These are phyloP conservation scores for Ilyonectria mors-panacis DNA, from an alignment of 2,329 filamentous ascomycete genomes.

Conservation along the genomic window DNA sequence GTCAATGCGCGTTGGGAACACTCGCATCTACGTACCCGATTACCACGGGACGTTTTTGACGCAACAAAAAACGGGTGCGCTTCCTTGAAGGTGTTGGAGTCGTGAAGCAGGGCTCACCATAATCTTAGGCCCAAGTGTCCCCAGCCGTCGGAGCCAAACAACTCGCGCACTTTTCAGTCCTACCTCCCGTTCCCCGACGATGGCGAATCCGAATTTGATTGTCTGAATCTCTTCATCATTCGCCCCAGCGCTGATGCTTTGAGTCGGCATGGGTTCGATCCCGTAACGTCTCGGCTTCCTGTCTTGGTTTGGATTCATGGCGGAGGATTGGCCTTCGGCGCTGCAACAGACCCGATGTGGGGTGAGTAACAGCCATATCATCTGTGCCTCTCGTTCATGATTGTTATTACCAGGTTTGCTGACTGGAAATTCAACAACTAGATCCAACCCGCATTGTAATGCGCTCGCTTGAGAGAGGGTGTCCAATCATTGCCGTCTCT, in stretches of 20 bases:
- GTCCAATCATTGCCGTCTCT: slow-evolving; percentile 5
- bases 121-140: slow-evolving; percentile 6
- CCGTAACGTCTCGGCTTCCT: background rate
- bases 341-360: slow-evolving; percentile 13
- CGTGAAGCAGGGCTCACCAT: background rate
- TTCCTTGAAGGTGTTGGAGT: background rate
- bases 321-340: slow-evolving; percentile 15
- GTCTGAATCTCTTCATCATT: slow-evolving; percentile 16
- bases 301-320: slow-evolving; percentile 22
- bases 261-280: background rate
- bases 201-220: slow-evolving; percentile 12
- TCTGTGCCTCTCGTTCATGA: background rate
- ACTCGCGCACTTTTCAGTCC: slow-evolving; percentile 8
- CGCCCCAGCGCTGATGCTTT: background rate
- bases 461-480: background rate
- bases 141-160: slow-evolving; percentile 9
- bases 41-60: background rate
- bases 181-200: slow-evolving; percentile 19
- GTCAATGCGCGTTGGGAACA: background rate
- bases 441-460: slow-evolving; percentile 15
- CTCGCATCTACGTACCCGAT: background rate
- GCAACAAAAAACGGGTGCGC: slow-evolving; percentile 10
- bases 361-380: background rate
- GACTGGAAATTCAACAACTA: background rate
- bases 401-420: background rate